Conservation (phyloP, 352 stramenopile species). For the Pythium scleroteichum region DNA sequence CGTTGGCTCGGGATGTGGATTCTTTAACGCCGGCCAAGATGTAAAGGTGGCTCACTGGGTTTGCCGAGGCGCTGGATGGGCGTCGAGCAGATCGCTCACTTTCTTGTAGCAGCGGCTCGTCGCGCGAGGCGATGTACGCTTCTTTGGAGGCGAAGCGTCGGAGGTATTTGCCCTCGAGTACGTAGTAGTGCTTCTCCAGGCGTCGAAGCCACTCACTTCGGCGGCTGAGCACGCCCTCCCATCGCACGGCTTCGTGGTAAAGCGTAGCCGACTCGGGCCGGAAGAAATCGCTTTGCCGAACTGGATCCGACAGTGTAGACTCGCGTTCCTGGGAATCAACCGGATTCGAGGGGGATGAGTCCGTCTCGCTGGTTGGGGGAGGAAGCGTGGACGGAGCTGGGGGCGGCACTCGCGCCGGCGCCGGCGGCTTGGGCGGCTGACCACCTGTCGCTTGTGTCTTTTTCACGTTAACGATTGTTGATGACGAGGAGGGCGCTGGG, state of each 20-base stretch:
- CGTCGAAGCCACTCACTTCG: constrained; percentile 83
- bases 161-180: constrained; percentile 84
- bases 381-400: not conserved
- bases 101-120: constrained; percentile 68
- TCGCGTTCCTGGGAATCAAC: too few species aligned
- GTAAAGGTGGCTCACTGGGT: constrained; percentile 72
- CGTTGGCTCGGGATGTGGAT: constrained; percentile 73
- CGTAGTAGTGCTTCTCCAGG: constrained; percentile 86
- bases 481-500: not conserved
- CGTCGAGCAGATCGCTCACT: constrained; percentile 39
- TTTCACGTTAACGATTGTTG: not conserved
- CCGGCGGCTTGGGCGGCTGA: constrained; percentile 8
- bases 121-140: constrained; percentile 73
- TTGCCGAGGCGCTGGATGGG: constrained; percentile 37
- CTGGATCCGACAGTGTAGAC: constrained; percentile 5
- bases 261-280: constrained; percentile 46
- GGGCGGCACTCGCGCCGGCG: constrained; percentile 3
- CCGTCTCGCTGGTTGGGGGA: too few species aligned
- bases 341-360: too few species aligned
- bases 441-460: not conserved
- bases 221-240: constrained; percentile 79
- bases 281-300: constrained; percentile 26
- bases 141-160: constrained; percentile 84
- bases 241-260: constrained; percentile 83
- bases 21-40: constrained; percentile 84